Conservation (phyloP, 345 rosid species). For the Euclidium syriacum region DNA sequence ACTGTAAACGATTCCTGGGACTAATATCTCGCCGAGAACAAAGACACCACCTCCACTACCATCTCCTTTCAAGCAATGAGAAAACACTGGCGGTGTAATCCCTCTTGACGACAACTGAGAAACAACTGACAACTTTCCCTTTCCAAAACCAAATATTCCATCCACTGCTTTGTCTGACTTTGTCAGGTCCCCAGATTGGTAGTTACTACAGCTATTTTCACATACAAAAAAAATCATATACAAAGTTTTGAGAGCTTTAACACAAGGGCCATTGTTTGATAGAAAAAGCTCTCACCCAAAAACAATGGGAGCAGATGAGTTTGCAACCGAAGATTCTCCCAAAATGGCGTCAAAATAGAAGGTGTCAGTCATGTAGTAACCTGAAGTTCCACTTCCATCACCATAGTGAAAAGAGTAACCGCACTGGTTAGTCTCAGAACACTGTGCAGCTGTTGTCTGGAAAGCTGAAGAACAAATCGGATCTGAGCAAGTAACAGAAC, state of each 20-base stretch:
- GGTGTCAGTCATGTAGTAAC: constrained; percentile 68
- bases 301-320: constrained; percentile 72
- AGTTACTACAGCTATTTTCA: constrained; percentile 80
- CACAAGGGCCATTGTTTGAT: neutral
- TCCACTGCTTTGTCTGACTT: constrained; percentile 92
- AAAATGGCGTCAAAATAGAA: constrained; percentile 68
- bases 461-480: constrained; percentile 43
- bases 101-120: constrained; percentile 88
- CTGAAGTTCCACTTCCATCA: constrained; percentile 94
- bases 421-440: constrained; percentile 67
- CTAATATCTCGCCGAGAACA: constrained; percentile 96
- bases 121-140: constrained; percentile 68
- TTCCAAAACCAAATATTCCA: constrained; percentile 99
- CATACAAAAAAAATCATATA: neutral
- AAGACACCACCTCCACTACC: constrained; percentile 87
- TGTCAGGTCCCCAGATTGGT: constrained; percentile 79
- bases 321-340: constrained; percentile 57
- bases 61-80: constrained; percentile 95
- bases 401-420: constrained; percentile 85
- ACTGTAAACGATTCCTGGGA: constrained; percentile 86
- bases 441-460: constrained; percentile 63
- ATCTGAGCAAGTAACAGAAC: constrained; percentile 53
- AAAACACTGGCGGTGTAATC: constrained; percentile 75
- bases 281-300: constrained; percentile 64
- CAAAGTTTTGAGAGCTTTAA: neutral